Evolutionary conservation across 768 basidiomycete species (phyloP), one percentile per base, ranked within the genome.

Genomic region (Leucocoprinus sp.): DNA sequence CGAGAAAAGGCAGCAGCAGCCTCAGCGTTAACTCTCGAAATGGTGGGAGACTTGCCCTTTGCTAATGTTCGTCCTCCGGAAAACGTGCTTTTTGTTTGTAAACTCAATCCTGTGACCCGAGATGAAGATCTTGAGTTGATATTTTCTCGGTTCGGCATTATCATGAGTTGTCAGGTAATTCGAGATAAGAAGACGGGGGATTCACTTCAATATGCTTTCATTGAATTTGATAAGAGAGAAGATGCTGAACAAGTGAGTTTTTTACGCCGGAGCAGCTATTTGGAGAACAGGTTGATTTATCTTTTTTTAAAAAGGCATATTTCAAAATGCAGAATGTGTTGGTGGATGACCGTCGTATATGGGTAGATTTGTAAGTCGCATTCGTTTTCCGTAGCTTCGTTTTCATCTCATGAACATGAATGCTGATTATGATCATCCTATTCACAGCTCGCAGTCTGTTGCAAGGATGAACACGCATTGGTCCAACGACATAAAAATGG

Each of bases 251-350:
- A 92, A 80, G 91, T 89, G 52, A 49, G 75, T 55, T 31, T 24
- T 21, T 27, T 38, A 37, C 18, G 23, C 44, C n/a, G n/a, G n/a
- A n/a, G n/a, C n/a, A n/a, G n/a, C n/a, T n/a, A n/a, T n/a, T n/a
- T n/a, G n/a, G n/a, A n/a, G n/a, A n/a, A n/a, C n/a, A n/a, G n/a
- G n/a, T n/a, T n/a, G n/a, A n/a, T n/a, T n/a, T n/a, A n/a, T n/a
- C n/a, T n/a, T n/a, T n/a, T n/a, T n/a, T n/a, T n/a, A n/a, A n/a
- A n/a, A 52, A 93, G 86, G 96, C 91, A 7, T 99, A 98, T 63
- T 93, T 98, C 69, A 99, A 98, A 64, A 99, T 99, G 96, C 96
- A 98, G 61, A 98, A 98, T 56, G 96, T 98, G 0, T 69, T 99
- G 8, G 87, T 99, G 9, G 96, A 99, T 59, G 96, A 99, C 63